Evolutionary conservation across 306 rosid species (phyloP), one percentile per base, ranked within the genome.

Genomic region (Castanea sativa): DNA sequence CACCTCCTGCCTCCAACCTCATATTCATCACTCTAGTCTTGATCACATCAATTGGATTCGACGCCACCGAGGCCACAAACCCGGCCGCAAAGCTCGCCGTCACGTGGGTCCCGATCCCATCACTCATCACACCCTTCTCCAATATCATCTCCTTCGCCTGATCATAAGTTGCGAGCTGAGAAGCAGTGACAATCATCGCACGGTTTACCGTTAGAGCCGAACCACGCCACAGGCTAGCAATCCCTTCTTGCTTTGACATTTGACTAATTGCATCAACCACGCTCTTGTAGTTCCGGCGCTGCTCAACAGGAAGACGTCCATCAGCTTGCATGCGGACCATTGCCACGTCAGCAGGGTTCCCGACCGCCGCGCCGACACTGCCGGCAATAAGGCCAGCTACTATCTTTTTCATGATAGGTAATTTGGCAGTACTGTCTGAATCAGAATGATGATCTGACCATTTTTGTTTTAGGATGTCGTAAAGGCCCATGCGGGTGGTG

Each of bases 281-380:
- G 3, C 73, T 76, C 63, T 76, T 76, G 59, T 76, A 76, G 80
- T 65, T 76, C 1, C 80, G 52, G 27, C 73, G 61, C 32, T 76
- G 73, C 49, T 49, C 80, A 14, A 25, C 1, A 0, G 80, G 80
- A 27, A 76, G 65, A 3, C 80, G 73, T 2, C 65, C 65, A 4
- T 76, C 55, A 2, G 80, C 80, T 29, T 76, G 80, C 80, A 76
- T 76, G 1, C 65, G 65, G 16, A 76, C 80, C 80, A 76, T 76
- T 16, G 80, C 80, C 30, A 76, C 80, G 16, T 76, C 65, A 5
- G 80, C 80, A 3, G 80, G 80, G 53, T 76, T 76, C 1, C 80
- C 73, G 1, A 76, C 80, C 0, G 23, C 64, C 4, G 55, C 73
- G 14, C 73, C 65, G 1, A 76, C 43, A 12, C 49, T 61, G 4